A percentile compares a stretch with the other conserved stretches of the same genome.
Evolutionary conservation across 306 rosid species (phyloP).

Genomic region (Oxytropis ochrocephala): DNA sequence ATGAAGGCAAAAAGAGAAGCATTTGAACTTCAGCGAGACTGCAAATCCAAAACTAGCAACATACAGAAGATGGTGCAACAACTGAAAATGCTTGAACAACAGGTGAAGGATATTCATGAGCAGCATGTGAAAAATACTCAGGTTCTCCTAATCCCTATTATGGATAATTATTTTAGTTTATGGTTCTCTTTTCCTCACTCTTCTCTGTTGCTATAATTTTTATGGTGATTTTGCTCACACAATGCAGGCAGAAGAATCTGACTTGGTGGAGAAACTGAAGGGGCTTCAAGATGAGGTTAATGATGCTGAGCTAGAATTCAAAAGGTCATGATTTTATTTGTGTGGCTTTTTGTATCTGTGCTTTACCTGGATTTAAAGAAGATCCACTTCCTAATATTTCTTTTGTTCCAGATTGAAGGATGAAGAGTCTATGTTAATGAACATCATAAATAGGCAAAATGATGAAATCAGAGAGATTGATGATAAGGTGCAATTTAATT

Average conservation of each 20-base stretch:
- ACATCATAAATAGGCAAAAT: conserved; percentile 18
- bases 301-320: conserved; percentile 35
- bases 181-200: background rate
- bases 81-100: conserved; percentile 50
- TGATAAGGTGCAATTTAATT: conserved; percentile 39
- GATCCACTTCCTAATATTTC: conserved; percentile 19
- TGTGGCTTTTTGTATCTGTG: conserved; percentile 7
- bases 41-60: conserved; percentile 29
- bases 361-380: conserved; percentile 20
- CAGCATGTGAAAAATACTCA: conserved; percentile 59
- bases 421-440: conserved; percentile 42
- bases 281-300: conserved; percentile 46
- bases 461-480: conserved; percentile 37
- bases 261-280: conserved; percentile 55
- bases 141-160: conserved; percentile 40
- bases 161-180: background rate
- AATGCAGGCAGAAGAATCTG: conserved; percentile 76
- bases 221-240: background rate
- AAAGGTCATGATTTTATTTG: conserved; percentile 37
- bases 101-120: conserved; percentile 57
- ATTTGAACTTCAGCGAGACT: conserved; percentile 49
- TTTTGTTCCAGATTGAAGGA: conserved; percentile 54
- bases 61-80: conserved; percentile 39
- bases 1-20: conserved; percentile 64
- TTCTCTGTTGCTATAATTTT: background rate